A percentile compares a stretch with the other conserved stretches of the same genome.
Conservation (phyloP, 176 grass and related monocot genomes). For the Rhynchospora pubera region DNA sequence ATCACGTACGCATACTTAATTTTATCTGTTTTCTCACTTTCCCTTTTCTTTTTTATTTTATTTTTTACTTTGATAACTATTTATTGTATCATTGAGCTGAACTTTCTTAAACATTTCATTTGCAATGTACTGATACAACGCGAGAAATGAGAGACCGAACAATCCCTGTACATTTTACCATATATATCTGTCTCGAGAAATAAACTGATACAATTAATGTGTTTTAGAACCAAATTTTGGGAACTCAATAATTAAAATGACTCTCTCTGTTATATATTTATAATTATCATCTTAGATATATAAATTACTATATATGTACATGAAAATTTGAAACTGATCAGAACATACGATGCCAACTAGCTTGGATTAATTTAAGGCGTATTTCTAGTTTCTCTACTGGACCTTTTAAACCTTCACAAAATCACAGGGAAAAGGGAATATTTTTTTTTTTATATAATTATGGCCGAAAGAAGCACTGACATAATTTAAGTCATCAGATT, state of each 20-base stretch:
- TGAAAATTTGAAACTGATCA: not conserved
- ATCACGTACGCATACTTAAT: not conserved
- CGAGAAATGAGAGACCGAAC: not conserved
- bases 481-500: not conserved
- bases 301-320: not conserved
- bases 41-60: no score
- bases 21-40: not conserved
- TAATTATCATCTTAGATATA: not conserved
- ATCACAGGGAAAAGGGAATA: not conserved
- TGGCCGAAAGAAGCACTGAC: not conserved
- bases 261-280: not conserved
- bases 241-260: not conserved
- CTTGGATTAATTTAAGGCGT: not conserved
- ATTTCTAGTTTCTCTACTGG: not conserved
- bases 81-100: not conserved
- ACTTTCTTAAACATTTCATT: not conserved
- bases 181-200: not conserved
- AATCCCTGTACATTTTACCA: not conserved
- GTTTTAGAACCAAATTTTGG: not conserved
- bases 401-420: not conserved
- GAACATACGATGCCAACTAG: not conserved
- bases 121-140: not conserved
- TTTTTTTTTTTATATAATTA: not conserved
- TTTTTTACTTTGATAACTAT: not conserved
- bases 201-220: not conserved